Evolutionary conservation across 73 alveolate species (phyloP), one percentile per base, ranked within the genome.

Genomic region (Stentor coeruleus): DNA sequence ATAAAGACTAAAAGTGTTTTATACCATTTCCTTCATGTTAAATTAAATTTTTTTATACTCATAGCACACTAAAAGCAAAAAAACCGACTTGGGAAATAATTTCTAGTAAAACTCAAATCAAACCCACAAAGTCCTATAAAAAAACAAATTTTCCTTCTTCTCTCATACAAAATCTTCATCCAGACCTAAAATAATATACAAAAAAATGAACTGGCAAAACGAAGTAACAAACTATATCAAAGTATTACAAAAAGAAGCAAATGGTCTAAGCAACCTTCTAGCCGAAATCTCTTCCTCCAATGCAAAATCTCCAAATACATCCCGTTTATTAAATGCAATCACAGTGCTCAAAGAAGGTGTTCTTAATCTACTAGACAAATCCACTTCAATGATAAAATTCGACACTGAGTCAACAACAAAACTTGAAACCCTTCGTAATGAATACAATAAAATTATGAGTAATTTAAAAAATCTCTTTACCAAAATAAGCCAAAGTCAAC

Each of bases 151-250:
- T n/a, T n/a, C n/a, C n/a, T n/a, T n/a, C n/a, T n/a, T n/a, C n/a
- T n/a, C n/a, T n/a, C n/a, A n/a, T n/a, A n/a, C n/a, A n/a, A n/a
- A n/a, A n/a, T n/a, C n/a, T n/a, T n/a, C n/a, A n/a, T n/a, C n/a
- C n/a, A n/a, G n/a, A n/a, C n/a, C n/a, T n/a, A n/a, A n/a, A n/a
- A n/a, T n/a, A n/a, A n/a, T n/a, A n/a, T n/a, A n/a, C n/a, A n/a
- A n/a, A n/a, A n/a, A n/a, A 49, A 49, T 49, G 66, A 49, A 49
- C 66, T 49, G 66, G 66, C 66, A 49, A 49, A 49, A 49, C 6
- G 66, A 49, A 49, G 66, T 49, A 20, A 49, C 6, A 49, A 49
- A 49, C 66, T 49, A 20, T 6, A 49, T 49, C 20, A 11, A 6
- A 49, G 66, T 49, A 49, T 49, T 49, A 49, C 66, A 49, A 49